Evolutionary conservation across 345 rosid species (phyloP).

Genomic region (Brassica juncea): DNA sequence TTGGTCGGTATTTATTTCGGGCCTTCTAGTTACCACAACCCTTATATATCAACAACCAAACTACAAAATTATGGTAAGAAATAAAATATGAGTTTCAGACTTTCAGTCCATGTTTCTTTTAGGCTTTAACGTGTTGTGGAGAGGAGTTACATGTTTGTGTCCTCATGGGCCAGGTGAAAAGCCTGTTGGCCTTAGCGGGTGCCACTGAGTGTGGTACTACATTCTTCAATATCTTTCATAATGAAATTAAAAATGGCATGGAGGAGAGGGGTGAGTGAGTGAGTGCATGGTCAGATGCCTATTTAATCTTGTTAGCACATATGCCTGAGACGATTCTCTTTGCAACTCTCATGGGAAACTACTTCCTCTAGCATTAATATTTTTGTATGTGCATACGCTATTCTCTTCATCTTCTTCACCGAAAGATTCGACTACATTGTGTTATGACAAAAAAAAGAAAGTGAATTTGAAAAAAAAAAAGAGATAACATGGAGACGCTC

Average conservation of each 20-base stretch:
- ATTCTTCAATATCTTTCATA: background rate
- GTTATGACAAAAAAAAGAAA: background rate
- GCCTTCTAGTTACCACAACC: too few species aligned
- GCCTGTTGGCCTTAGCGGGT: background rate
- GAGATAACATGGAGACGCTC: constrained; percentile 71
- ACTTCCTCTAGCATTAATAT: background rate
- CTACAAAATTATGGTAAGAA: too few species aligned
- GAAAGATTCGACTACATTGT: background rate
- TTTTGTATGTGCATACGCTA: background rate
- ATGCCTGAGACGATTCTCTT: background rate
- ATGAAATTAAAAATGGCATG: background rate
- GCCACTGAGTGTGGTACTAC: background rate
- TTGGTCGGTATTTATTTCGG: too few species aligned
- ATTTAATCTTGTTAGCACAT: background rate
- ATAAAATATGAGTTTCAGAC: too few species aligned
- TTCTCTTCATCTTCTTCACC: background rate
- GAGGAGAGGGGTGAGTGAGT: background rate
- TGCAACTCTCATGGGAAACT: background rate
- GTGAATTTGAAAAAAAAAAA: constrained; percentile 34
- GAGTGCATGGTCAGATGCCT: background rate
- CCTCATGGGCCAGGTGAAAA: background rate
- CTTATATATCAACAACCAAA: too few species aligned
- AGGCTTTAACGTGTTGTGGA: background rate
- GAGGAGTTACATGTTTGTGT: background rate
- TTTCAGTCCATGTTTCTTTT: background rate